phyloP scores from a whole-genome alignment of 1,284 basidiomycete genomes.

The Ustilago nuda region DNA sequence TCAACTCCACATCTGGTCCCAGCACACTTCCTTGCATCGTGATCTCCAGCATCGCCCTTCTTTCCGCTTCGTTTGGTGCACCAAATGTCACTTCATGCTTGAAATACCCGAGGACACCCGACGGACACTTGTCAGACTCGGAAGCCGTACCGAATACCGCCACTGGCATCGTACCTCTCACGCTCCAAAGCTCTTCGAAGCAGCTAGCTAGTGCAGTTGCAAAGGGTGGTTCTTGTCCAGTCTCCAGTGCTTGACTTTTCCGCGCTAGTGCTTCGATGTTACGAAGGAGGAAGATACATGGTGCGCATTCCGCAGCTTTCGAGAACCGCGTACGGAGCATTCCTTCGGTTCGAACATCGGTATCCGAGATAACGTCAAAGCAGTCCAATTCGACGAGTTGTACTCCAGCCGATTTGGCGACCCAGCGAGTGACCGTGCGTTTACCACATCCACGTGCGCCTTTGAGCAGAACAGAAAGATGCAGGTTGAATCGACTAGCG shows the following conservation, averaged over 20 bases:
- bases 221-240: conserved; percentile 79
- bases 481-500: conserved; percentile 56
- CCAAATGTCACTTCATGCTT: conserved; percentile 83
- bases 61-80: conserved; percentile 83
- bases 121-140: conserved; percentile 78
- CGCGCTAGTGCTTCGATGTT: conserved; percentile 86
- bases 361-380: conserved; percentile 85
- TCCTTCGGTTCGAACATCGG: conserved; percentile 81
- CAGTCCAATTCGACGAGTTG: conserved; percentile 89
- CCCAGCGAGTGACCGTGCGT: conserved; percentile 74
- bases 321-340: conserved; percentile 82
- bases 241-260: conserved; percentile 77
- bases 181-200: conserved; percentile 73
- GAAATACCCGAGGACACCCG: conserved; percentile 79
- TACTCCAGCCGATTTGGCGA: conserved; percentile 78
- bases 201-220: conserved; percentile 78
- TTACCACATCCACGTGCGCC: conserved; percentile 83
- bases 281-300: conserved; percentile 84
- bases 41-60: conserved; percentile 76
- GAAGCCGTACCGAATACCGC: conserved; percentile 78
- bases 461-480: conserved; percentile 75
- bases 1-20: conserved; percentile 82
- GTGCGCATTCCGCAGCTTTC: conserved; percentile 82
- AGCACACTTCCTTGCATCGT: conserved; percentile 73
- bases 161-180: conserved; percentile 48